These are phyloP conservation scores for Dichotomocladium elegans DNA, from an alignment of 371 early-diverging fungal species.

Conservation along the genomic window DNA sequence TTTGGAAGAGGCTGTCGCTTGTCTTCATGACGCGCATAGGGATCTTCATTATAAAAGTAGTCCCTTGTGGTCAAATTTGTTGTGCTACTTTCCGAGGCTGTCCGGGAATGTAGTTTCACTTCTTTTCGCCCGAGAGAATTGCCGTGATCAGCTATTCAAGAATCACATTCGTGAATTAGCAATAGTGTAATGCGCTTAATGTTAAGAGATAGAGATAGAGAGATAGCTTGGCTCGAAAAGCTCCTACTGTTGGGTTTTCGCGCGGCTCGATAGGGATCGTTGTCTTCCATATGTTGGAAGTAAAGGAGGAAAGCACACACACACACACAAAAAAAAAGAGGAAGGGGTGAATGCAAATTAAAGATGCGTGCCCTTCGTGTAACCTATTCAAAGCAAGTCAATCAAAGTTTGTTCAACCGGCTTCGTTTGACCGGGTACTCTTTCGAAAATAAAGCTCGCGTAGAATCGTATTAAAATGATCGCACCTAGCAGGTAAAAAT, in stretches of 20 bases:
- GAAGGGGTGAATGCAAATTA: neutral
- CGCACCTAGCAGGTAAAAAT: too few species aligned
- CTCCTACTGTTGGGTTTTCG: constrained; percentile 21
- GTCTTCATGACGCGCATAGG: constrained; percentile 19
- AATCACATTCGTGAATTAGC: too few species aligned
- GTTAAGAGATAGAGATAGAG: too few species aligned
- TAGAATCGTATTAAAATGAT: too few species aligned
- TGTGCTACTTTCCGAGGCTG: constrained; percentile 42
- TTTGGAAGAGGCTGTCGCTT: constrained; percentile 4
- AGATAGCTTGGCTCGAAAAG: too few species aligned
- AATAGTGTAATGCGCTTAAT: too few species aligned
- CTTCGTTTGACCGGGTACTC: too few species aligned
- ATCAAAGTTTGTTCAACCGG: too few species aligned
- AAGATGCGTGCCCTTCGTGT: too few species aligned
- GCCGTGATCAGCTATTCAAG: too few species aligned
- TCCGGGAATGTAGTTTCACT: constrained; percentile 29
- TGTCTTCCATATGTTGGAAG: neutral
- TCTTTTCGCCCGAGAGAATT: neutral
- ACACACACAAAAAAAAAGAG: neutral
- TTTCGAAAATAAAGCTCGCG: too few species aligned
- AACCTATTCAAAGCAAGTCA: too few species aligned
- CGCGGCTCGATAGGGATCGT: constrained; percentile 30
- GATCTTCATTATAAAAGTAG: constrained; percentile 22
- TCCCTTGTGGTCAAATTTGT: constrained; percentile 13
- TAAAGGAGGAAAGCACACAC: neutral